These are phyloP conservation scores for Aspergillus phoenicis DNA, from an alignment of 2,329 filamentous ascomycete genomes.

Conservation along the genomic window DNA sequence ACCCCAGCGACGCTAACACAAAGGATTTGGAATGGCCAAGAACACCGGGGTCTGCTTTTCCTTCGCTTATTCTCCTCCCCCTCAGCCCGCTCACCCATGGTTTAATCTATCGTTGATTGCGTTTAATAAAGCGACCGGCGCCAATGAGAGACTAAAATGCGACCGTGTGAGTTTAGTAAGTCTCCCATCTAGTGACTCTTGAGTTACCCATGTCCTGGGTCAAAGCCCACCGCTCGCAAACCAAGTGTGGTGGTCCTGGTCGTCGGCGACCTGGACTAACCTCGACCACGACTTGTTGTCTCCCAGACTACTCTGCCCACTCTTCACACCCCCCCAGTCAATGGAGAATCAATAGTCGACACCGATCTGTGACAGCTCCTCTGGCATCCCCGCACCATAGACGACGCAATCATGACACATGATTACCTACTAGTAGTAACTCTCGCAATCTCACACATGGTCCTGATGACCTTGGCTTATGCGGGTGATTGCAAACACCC, in stretches of 20 bases:
- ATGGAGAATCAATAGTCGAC: constrained; percentile 10
- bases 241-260: not conserved
- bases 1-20: constrained; percentile 1
- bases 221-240: not conserved
- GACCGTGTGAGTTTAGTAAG: not conserved
- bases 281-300: not conserved
- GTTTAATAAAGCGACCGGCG: not conserved
- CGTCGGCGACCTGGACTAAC: not conserved
- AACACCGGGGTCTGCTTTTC: not conserved
- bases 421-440: not conserved
- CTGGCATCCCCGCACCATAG: not conserved
- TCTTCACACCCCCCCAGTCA: not conserved
- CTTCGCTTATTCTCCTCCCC: not conserved
- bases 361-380: constrained; percentile 11
- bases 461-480: not conserved
- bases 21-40: constrained; percentile 14
- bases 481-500: not conserved
- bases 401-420: constrained; percentile 11
- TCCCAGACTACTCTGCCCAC: not conserved
- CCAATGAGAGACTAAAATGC: not conserved
- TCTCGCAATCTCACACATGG: not conserved
- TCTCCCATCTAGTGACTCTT: not conserved
- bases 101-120: constrained; percentile 8
- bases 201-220: not conserved
- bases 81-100: not conserved